These are phyloP conservation scores for Clonostachys rosea DNA, from an alignment of 2,329 filamentous ascomycete species.

Conservation along the genomic window DNA sequence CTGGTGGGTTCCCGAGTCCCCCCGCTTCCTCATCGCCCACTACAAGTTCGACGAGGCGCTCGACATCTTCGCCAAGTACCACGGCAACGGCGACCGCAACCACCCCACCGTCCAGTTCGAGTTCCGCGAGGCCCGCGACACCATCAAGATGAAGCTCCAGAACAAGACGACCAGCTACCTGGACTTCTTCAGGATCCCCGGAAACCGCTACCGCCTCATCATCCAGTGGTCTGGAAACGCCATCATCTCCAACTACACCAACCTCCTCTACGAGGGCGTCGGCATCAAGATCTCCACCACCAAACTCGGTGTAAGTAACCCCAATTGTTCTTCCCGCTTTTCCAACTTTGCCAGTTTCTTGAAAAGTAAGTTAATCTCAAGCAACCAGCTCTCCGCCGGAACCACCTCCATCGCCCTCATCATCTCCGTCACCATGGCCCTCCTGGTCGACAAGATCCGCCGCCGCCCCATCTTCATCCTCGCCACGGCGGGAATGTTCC, in stretches of 20 bases:
- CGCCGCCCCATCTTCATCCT: constrained; percentile 42
- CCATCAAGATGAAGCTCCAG: constrained; percentile 50
- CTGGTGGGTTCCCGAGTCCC: constrained; percentile 63
- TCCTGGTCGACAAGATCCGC: constrained; percentile 35
- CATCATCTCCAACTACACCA: constrained; percentile 60
- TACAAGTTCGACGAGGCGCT: constrained; percentile 35
- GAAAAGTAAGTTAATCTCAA: background rate
- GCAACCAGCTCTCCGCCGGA: constrained; percentile 30
- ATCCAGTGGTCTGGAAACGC: constrained; percentile 62
- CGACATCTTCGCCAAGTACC: constrained; percentile 55
- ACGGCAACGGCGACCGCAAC: constrained; percentile 52
- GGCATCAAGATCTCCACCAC: constrained; percentile 47
- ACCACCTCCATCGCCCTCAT: constrained; percentile 51
- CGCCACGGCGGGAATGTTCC: constrained; percentile 34
- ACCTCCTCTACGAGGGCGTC: constrained; percentile 50
- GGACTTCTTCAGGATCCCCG: constrained; percentile 55
- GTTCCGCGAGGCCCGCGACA: constrained; percentile 58
- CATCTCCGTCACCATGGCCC: constrained; percentile 44
- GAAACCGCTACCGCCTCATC: constrained; percentile 58
- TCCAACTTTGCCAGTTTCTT: too few species aligned
- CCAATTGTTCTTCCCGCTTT: background rate
- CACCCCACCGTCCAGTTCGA: constrained; percentile 59
- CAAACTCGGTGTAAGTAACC: constrained; percentile 35
- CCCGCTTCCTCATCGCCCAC: constrained; percentile 59
- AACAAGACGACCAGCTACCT: constrained; percentile 44